Percentiles rank a stretch among this genome's conserved stretches.
phyloP scores from a whole-genome alignment of 2,329 filamentous ascomycete species.

The Cladophialophora yegresii region DNA sequence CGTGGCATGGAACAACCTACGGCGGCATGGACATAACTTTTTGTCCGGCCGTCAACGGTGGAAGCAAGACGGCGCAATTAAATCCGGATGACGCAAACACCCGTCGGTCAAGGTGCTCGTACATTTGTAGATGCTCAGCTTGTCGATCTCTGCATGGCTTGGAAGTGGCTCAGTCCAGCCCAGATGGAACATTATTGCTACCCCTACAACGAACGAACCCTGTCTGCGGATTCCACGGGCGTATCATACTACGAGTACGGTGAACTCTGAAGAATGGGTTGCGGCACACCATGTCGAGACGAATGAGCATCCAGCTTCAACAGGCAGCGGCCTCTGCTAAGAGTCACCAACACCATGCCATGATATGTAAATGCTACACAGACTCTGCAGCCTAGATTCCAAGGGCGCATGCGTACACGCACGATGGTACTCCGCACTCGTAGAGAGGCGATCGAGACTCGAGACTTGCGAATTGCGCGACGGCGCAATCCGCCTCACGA shows the following conservation, averaged over 20 bases:
- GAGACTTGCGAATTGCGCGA: neutral
- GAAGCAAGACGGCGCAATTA: slow-evolving; percentile 11
- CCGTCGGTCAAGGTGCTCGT: slow-evolving; percentile 11
- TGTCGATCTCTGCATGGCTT: slow-evolving; percentile 13
- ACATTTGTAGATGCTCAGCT: slow-evolving; percentile 12
- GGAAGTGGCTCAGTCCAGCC: neutral
- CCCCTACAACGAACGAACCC: neutral
- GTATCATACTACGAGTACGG: neutral
- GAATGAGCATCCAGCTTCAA: slow-evolving; percentile 3
- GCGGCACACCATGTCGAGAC: neutral
- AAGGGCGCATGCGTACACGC: neutral
- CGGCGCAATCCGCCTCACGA: slow-evolving; percentile 2
- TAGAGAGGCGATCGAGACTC: neutral
- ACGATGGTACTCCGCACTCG: no score
- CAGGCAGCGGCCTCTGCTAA: neutral
- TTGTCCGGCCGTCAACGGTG: neutral
- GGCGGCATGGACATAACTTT: neutral
- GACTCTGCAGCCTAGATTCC: neutral
- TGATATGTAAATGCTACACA: slow-evolving; percentile 2
- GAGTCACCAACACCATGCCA: slow-evolving; percentile 6
- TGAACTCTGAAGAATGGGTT: neutral
- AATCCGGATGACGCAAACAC: slow-evolving; percentile 13
- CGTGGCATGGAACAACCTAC: neutral
- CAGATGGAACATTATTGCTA: neutral
- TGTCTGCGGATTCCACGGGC: neutral